Base-by-base conservation (phyloP, 139 green algal genomes). In the Chlorella sp. region DNA sequence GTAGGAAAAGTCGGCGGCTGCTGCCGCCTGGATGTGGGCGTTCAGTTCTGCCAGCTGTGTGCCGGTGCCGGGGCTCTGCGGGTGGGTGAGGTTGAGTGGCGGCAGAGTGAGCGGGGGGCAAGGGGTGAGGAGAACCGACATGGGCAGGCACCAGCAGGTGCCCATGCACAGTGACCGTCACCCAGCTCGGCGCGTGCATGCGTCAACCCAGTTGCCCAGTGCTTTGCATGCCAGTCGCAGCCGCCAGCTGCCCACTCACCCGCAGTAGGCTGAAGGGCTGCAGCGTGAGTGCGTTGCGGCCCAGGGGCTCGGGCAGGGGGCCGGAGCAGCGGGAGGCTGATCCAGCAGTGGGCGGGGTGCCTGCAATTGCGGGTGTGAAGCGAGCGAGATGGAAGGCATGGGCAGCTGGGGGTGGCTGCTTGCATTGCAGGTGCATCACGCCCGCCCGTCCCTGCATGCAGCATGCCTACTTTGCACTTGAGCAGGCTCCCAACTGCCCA, bases 241-340 rank as follows among this genome's bases (percentile, higher is more conserved):
- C 67, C 13, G 34, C 34, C 20, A 2, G 34, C n/a, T 14, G 20
- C 34, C 11, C 32, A 6, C 30, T 82, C 77, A 83, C 77, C 77
- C 77, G 40, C 77, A 83, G 41, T 60, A 83, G 77, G 60, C 56
- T 83, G 77, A 83, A 83, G 77, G 77, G 77, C 40, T 38, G 65
- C 34, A 83, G 16, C 19, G 56, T 24, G n/a, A 34, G 4, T 48
- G 20, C 74, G 22, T 41, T 67, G 74, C 34, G 26, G 14, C 41
- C 22, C 4, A 38, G 2, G 14, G 8, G 19, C 36, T 69, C 36
- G 24, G 38, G 76, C 54, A 26, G 20, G 46, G 54, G 34, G 76
- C 16, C 51, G 36, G 16, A 38, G 11, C 26, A 32, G 6, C 58
- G 76, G 28, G 40, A 58, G 28, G 64, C 60, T 1, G 77, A 83